phyloP scores from a whole-genome alignment of 129 eudicot species.

The Flaveria brownii region DNA sequence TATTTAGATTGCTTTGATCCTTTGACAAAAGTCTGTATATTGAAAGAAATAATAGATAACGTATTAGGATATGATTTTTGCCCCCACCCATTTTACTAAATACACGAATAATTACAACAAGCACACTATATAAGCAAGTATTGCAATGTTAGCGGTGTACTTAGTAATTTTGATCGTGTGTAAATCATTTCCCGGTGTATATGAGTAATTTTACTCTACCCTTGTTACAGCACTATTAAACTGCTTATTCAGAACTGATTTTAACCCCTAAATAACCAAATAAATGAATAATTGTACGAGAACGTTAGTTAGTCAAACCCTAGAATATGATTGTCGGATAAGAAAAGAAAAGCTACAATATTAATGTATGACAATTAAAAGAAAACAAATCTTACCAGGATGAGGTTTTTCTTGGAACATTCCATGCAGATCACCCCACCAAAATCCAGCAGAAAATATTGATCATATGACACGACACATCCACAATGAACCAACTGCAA shows the following conservation, averaged over 20 bases:
- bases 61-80: background rate
- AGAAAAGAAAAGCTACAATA: background rate
- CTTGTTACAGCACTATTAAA: background rate
- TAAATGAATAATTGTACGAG: background rate
- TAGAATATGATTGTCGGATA: background rate
- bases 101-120: background rate
- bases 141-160: background rate
- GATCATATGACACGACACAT: slow-evolving; percentile 66
- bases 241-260: background rate
- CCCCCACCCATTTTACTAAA: background rate
- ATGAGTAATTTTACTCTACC: background rate
- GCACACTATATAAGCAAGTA: background rate
- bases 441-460: slow-evolving; percentile 67
- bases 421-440: slow-evolving; percentile 80
- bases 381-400: slow-evolving; percentile 42
- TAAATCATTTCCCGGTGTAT: background rate
- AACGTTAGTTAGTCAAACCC: background rate
- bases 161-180: background rate
- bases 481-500: slow-evolving; percentile 83
- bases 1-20: background rate
- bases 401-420: slow-evolving; percentile 61
- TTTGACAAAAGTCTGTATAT: background rate
- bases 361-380: background rate
- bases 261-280: background rate
- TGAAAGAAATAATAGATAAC: background rate